Evolutionary conservation across 1,139 yeast genomes (phyloP).

Genomic region (Suhomyces bolitotheri): DNA sequence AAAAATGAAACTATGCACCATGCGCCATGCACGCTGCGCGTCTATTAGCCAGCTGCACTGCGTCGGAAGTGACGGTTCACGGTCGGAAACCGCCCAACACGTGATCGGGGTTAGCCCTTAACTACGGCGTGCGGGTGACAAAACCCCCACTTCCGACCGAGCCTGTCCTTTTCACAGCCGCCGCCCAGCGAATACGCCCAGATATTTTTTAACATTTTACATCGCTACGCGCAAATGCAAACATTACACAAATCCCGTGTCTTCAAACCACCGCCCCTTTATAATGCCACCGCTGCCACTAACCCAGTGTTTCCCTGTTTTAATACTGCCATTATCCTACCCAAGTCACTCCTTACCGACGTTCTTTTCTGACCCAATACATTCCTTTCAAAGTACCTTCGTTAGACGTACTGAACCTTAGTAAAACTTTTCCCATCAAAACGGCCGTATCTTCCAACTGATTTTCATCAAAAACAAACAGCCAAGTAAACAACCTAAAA

Average conservation of each 20-base stretch:
- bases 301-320: constrained; percentile 1
- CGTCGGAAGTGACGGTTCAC: neutral
- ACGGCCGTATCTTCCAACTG: too few species aligned
- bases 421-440: too few species aligned
- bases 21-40: neutral
- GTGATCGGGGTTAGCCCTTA: neutral
- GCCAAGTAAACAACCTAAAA: too few species aligned
- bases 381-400: neutral
- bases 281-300: constrained; percentile 3
- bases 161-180: too few species aligned
- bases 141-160: neutral
- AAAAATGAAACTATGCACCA: neutral
- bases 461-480: too few species aligned
- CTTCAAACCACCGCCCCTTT: constrained; percentile 5
- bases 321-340: constrained; percentile 8
- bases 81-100: neutral
- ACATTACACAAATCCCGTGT: constrained; percentile 8
- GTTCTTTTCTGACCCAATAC: constrained; percentile 14
- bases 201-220: constrained; percentile 1
- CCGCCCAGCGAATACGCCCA: too few species aligned
- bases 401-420: too few species aligned
- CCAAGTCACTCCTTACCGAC: constrained; percentile 22
- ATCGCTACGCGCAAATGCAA: constrained; percentile 8
- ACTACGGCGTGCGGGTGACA: neutral
- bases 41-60: neutral